These are phyloP conservation scores for Chaetomiaceae sp. DNA, from an alignment of 2,329 filamentous ascomycete species.

Conservation along the genomic window DNA sequence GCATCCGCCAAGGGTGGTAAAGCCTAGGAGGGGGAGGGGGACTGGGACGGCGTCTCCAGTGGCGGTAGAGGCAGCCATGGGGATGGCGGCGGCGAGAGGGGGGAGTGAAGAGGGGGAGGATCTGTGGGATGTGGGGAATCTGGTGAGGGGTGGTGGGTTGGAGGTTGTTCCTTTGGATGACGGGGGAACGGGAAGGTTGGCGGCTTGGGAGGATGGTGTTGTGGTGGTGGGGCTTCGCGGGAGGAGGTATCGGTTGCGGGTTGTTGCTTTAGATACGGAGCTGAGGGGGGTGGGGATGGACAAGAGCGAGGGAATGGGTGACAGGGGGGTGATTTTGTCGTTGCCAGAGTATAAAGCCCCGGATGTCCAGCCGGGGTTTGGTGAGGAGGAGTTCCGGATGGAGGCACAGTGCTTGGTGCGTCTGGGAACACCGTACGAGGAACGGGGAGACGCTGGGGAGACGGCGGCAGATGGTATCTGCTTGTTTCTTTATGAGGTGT, in stretches of 20 bases:
- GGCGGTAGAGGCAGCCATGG: no score
- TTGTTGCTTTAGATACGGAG: slow-evolving; percentile 43
- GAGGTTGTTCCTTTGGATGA: no score
- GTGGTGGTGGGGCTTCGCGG: slow-evolving; percentile 37
- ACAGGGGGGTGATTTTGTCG: slow-evolving; percentile 26
- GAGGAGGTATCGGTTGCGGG: slow-evolving; percentile 36
- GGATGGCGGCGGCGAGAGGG: not conserved
- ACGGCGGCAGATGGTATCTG: slow-evolving; percentile 38
- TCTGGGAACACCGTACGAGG: slow-evolving; percentile 32
- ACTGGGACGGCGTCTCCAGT: no score
- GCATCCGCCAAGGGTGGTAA: slow-evolving; percentile 47
- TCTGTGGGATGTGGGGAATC: no score
- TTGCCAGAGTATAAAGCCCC: slow-evolving; percentile 37
- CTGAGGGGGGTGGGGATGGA: slow-evolving; percentile 33
- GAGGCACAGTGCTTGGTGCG: slow-evolving; percentile 42
- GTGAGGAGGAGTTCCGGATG: slow-evolving; percentile 37
- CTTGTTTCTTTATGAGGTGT: slow-evolving; percentile 51
- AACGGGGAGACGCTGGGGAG: slow-evolving; percentile 23
- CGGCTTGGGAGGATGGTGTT: no score
- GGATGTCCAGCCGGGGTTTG: slow-evolving; percentile 34
- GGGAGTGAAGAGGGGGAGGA: slow-evolving; percentile 24
- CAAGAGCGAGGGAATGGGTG: slow-evolving; percentile 1
- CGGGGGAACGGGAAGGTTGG: no score
- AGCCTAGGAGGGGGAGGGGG: slow-evolving; percentile 20
- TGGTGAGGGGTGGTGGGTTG: no score